phyloP scores from a whole-genome alignment of 1,139 yeast genomes.

The Lizanozyma gosingica region DNA sequence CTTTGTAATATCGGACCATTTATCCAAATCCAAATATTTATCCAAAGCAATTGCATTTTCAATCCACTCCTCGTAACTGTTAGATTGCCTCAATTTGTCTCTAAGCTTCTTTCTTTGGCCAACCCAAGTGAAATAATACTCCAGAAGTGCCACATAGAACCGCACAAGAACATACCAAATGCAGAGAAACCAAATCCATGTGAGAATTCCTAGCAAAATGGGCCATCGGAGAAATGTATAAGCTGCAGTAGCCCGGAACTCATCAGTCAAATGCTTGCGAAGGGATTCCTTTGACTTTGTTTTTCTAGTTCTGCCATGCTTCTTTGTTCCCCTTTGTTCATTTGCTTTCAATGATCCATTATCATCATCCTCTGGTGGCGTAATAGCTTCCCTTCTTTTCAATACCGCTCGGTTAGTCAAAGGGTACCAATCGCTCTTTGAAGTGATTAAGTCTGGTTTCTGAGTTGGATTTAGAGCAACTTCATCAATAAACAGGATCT shows the following conservation, averaged over 20 bases:
- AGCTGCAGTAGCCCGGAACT: conserved; percentile 38
- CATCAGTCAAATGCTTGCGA: conserved; percentile 24
- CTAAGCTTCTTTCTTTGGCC: conserved; percentile 48
- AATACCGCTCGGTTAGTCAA: conserved; percentile 8
- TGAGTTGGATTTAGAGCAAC: conserved; percentile 1
- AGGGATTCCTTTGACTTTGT: conserved; percentile 8
- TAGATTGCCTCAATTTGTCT: conserved; percentile 38
- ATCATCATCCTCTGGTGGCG: conserved; percentile 3
- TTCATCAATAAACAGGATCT: conserved; percentile 1
- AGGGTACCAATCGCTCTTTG: conserved; percentile 67
- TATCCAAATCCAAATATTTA: conserved; percentile 45
- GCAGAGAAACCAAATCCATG: conserved; percentile 48
- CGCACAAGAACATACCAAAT: conserved; percentile 45
- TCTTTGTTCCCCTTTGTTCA: not conserved
- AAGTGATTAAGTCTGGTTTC: conserved; percentile 34
- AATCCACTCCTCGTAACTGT: conserved; percentile 54
- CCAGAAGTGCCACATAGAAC: conserved; percentile 56
- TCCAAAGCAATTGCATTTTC: conserved; percentile 51
- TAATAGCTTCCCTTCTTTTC: conserved; percentile 3
- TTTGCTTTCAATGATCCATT: conserved; percentile 5
- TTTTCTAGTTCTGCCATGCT: conserved; percentile 1
- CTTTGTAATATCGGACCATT: conserved; percentile 55
- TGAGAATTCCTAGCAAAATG: conserved; percentile 37
- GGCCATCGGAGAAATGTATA: conserved; percentile 63
- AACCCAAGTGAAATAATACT: conserved; percentile 48